Evolutionary conservation across 2,329 filamentous ascomycete genomes (phyloP), one percentile per base, ranked within the genome.

Genomic region (Sclerotinia nivalis): DNA sequence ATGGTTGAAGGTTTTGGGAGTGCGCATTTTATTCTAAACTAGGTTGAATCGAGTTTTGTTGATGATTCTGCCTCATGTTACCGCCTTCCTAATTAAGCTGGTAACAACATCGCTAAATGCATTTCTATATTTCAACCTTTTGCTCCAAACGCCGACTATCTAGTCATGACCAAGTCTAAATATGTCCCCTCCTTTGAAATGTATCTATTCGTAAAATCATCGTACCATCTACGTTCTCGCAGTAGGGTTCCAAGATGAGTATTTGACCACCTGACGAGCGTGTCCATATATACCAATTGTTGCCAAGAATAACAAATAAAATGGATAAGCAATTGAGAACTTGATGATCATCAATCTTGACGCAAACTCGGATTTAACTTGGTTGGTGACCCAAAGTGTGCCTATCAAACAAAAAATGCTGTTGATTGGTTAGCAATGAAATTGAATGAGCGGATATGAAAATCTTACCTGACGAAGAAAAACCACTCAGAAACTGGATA

Each of bases 401-500:
- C 79, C 80, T 25, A 84, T 68, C 20, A 84, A 73, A 64, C 81
- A 83, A 20, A 82, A 74, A 22, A 83, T 54, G 73, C 81, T 82
- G 49, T 25, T 40, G 47, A 52, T n/a, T 7, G 50, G 49, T 62
- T 50, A 62, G 22, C 49, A 50, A 25, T 25, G 18, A 15, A 47
- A 49, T 31, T 31, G 31, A 20, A 52, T 43, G 49, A 34, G 34
- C 40, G 34, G 43, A 1, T 31, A 31, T 43, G 1, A 13, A 40
- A 59, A 68, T 28, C 78, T 37, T 78, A 82, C 81, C 80, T 81
- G 52, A 82, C 78, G 58, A 82, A 76, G 71, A 81, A 81, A 52
- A 84, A 80, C 83, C 83, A 84, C 71, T 82, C 80, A 22, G 82
- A 82, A 69, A 84, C 76, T 0, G 82, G 82, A 70, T 83, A 84